phyloP scores from a whole-genome alignment of 148 eudicot species.

The Dysphania ambrosioides region DNA sequence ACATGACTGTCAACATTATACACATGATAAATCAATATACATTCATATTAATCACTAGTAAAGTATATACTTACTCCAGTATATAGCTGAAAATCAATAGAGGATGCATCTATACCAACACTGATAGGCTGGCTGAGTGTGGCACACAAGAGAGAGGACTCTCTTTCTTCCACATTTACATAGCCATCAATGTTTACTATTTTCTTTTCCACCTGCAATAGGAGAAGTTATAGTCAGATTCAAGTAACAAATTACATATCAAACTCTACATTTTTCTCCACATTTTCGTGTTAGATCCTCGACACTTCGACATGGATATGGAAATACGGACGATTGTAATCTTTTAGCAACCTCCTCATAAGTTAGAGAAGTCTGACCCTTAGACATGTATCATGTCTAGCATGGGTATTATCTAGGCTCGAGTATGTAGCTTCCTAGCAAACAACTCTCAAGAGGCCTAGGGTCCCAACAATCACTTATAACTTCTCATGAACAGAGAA shows the following conservation, averaged over 20 bases:
- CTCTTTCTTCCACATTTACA: slow-evolving; percentile 43
- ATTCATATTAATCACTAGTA: too few species aligned
- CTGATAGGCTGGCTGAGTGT: slow-evolving; percentile 53
- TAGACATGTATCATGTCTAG: background rate
- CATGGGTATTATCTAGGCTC: background rate
- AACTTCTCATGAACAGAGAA: background rate
- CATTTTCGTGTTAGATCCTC: too few species aligned
- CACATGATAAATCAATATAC: background rate
- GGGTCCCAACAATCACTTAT: background rate
- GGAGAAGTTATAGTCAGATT: background rate
- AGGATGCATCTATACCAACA: slow-evolving; percentile 52
- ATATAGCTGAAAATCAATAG: slow-evolving; percentile 61
- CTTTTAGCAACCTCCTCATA: background rate
- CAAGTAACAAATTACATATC: background rate
- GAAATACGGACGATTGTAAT: too few species aligned
- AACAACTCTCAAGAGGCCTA: too few species aligned
- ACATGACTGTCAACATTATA: too few species aligned
- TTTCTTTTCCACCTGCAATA: slow-evolving; percentile 34
- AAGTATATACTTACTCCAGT: too few species aligned
- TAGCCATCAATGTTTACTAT: slow-evolving; percentile 48
- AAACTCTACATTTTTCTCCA: background rate
- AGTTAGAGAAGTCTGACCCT: background rate
- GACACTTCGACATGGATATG: background rate
- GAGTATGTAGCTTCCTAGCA: background rate
- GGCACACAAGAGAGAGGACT: slow-evolving; percentile 51